Evolutionary conservation across 108 stramenopile species (phyloP), one percentile per base, ranked within the genome.

Genomic region (Skeletonema tropicum): DNA sequence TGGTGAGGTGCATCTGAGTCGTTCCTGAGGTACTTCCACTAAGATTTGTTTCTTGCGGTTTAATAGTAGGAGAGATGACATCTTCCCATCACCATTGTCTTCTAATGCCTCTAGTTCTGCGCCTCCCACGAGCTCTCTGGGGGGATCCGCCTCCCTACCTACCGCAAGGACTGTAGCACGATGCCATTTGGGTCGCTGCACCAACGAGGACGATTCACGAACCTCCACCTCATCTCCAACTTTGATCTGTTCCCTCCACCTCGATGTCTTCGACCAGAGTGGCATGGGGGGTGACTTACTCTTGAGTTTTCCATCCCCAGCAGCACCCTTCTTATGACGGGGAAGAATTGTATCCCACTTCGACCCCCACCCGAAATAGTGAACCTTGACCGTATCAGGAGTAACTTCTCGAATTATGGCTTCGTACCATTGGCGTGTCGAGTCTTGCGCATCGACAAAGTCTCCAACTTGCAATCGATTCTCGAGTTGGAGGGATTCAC

Each of bases 371-470:
- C 92, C 92, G 71, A 89, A 73, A 60, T 91, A 93, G 68, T 93
- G 92, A 5, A 93, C 90, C 41, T 67, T 91, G 1, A 93, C 79
- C 3, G 85, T 85, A n/a, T 87, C 86, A 3, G 79, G 73, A 12
- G 66, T 60, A 10, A 93, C 55, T 62, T 91, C 83, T 39, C 83
- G 60, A 15, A 93, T 86, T 55, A 90, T 66, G 0, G 89, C 84
- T 71, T 93, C 92, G 66, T 90, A 93, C 92, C 92, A 93, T 66
- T 89, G 89, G 11, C 90, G 76, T 3, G 90, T 74, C 33, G 77
- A 70, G 52, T 93, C 92, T 74, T 93, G 92, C 17, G 90, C 92
- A 82, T 93, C 92, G 0, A 89, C 85, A 84, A 86, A 91, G 65
- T 93, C 92, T 61, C 92, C 92, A 29, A 87, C 86, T 52, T 75